Base-by-base conservation (phyloP, 2,329 filamentous ascomycete genomes). In the Penicillium psychrosexuale region DNA sequence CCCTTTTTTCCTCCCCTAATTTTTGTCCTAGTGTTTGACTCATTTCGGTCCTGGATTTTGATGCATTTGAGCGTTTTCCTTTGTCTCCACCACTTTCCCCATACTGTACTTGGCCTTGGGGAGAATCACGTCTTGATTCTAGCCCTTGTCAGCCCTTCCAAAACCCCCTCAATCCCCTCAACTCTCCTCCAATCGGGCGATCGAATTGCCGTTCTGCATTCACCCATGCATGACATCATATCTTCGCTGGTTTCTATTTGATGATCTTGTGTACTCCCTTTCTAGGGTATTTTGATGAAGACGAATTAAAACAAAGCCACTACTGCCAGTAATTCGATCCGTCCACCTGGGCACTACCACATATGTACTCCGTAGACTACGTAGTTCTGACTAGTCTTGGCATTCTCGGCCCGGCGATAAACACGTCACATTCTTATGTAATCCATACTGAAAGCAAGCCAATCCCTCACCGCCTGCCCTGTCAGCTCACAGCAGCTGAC, bases 11-110 rank as follows among this genome's bases (percentile, higher is more conserved):
- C 8, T 44, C 9, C 8, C 13, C 24, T 17, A 42, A 40, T 44
- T 48, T 28, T 24, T 39, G 27, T 53, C 56, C 36, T 43, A 53
- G 43, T 53, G 33, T 53, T 56, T 42, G 55, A 57, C 51, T 54
- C 47, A 51, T 54, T 57, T 56, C 46, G 47, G 54, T 39, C 47
- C 48, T 63, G 59, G 55, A 61, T 59, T 60, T 47, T 50, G 50
- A 57, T 64, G 63, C 63, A 65, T 65, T 63, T 65, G 55, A 63
- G 59, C 59, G 64, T 63, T 64, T 53, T 47, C 40, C 56, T 49
- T 54, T 61, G 50, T 61, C 58, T 54, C 54, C 60, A 53, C 58
- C 58, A 51, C 46, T 47, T 43, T 34, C 42, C 53, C 51, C 46
- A 47, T 47, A 50, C 53, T 47, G 44, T 42, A 24, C 33, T 54